Evolutionary conservation across 805 yeast species (phyloP), one percentile per base, ranked within the genome.

Genomic region (Scheffersomyces ergatensis): DNA sequence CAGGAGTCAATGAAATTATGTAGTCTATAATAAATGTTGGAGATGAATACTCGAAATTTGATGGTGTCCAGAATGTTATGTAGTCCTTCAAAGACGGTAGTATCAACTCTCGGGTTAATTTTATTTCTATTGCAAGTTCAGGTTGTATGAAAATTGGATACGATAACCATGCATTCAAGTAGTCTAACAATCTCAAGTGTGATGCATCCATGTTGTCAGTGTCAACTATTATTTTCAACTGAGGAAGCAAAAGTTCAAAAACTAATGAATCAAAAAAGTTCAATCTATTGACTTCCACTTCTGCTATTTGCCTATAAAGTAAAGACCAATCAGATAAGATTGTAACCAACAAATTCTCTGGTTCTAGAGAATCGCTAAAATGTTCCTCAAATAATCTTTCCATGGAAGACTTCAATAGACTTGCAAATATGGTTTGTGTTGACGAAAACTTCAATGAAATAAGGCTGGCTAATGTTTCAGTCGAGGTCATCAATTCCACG

Each of bases 231-330:
- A 13, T 5, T 6, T 25, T 25, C n/a, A 25, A 25, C 5, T 25
- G 29, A 12, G 5, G 29, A 11, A 5, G 14, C 14, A 25, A 25
- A 11, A 25, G 13, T 14, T 21, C 29, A 33, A 45, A 54, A 1
- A 59, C 18, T 31, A 54, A 25, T 0, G 57, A 49, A 43, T 59
- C 64, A 51, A 56, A 55, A 16, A 41, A 43, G 9, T 38, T 45
- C 31, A 33, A 17, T 5, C 12, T 14, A n/a, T n/a, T 14, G 17
- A 12, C 6, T 5, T 29, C 32, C 6, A 14, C 16, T 24, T 25
- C 18, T 16, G 37, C 44, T 12, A 48, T 29, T 16, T 42, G 44
- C 13, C 48, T 37, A 35, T 46, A 53, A 7, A 48, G 11, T 9
- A 26, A 21, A 9, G 53, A 43, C 59, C 57, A 55, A 12, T 40